These are phyloP conservation scores for Coix lacrymajobi DNA, from an alignment of 176 grass and related monocot species.

Conservation along the genomic window DNA sequence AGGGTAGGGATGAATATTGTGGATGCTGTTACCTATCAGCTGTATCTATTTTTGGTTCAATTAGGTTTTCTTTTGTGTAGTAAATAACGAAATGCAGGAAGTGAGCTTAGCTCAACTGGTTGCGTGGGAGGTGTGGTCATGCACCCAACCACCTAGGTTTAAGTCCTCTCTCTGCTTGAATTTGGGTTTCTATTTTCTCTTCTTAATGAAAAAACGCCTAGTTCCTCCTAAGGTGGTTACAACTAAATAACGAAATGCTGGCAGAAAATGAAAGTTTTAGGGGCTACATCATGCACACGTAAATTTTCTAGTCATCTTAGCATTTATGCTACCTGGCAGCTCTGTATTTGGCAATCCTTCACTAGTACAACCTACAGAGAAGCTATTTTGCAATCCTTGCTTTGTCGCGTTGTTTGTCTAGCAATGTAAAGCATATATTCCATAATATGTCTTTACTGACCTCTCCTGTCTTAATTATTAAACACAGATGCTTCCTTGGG, in stretches of 20 bases:
- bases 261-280: too few relatives aligned
- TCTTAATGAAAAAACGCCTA: too few relatives aligned
- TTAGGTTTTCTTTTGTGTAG: constrained; percentile 7
- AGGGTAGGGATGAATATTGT: background rate
- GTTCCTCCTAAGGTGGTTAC: too few relatives aligned
- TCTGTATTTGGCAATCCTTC: background rate
- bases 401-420: constrained; percentile 3
- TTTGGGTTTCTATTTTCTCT: too few relatives aligned
- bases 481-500: constrained; percentile 93
- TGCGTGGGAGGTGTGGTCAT: too few relatives aligned
- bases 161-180: too few relatives aligned
- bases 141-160: too few relatives aligned
- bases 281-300: too few relatives aligned
- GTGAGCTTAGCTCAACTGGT: too few relatives aligned
- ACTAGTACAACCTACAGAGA: background rate
- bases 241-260: background rate
- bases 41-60: background rate
- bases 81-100: background rate
- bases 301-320: too few relatives aligned
- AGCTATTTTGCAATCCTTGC: background rate
- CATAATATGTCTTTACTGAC: constrained; percentile 13
- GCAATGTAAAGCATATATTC: background rate
- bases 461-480: constrained; percentile 12
- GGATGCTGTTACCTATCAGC: background rate
- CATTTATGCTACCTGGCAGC: too few relatives aligned